These are phyloP conservation scores for Talaromyces sp. DNA, from an alignment of 2,329 filamentous ascomycete species.

Conservation along the genomic window DNA sequence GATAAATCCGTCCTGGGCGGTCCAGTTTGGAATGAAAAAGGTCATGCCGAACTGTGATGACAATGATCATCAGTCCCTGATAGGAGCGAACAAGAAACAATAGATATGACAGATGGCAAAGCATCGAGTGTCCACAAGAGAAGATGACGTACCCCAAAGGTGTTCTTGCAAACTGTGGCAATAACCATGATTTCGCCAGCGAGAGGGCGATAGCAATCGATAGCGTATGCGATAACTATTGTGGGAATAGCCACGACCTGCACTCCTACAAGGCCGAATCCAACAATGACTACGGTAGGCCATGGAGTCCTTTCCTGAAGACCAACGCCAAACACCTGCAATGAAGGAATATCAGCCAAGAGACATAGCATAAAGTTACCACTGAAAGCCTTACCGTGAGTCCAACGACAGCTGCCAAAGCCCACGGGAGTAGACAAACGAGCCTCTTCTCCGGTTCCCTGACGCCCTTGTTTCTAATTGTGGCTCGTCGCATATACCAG, in stretches of 20 bases:
- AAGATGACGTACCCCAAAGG: constrained; percentile 28
- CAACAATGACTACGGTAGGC: constrained; percentile 45
- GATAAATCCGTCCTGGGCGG: too few species aligned
- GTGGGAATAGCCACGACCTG: constrained; percentile 43
- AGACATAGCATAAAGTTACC: too few species aligned
- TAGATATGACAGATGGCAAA: too few species aligned
- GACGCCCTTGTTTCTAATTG: constrained; percentile 53
- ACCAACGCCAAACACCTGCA: constrained; percentile 42
- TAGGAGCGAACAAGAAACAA: too few species aligned
- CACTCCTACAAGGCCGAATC: constrained; percentile 45
- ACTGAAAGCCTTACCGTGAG: constrained; percentile 32
- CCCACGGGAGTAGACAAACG: constrained; percentile 51
- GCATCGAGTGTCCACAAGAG: too few species aligned
- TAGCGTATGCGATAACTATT: constrained; percentile 44
- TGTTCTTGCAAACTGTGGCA: constrained; percentile 45
- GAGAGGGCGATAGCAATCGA: constrained; percentile 48
- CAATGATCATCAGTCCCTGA: too few species aligned
- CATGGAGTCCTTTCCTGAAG: constrained; percentile 44
- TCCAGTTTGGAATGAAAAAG: too few species aligned
- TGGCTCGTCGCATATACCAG: constrained; percentile 49
- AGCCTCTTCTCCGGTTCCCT: constrained; percentile 61
- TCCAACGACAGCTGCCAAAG: constrained; percentile 50
- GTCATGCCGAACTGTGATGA: too few species aligned
- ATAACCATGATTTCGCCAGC: constrained; percentile 47
- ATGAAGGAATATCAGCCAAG: too few species aligned